Evolutionary conservation across 768 basidiomycete species (phyloP).

Genomic region (Hygrophorus russula): DNA sequence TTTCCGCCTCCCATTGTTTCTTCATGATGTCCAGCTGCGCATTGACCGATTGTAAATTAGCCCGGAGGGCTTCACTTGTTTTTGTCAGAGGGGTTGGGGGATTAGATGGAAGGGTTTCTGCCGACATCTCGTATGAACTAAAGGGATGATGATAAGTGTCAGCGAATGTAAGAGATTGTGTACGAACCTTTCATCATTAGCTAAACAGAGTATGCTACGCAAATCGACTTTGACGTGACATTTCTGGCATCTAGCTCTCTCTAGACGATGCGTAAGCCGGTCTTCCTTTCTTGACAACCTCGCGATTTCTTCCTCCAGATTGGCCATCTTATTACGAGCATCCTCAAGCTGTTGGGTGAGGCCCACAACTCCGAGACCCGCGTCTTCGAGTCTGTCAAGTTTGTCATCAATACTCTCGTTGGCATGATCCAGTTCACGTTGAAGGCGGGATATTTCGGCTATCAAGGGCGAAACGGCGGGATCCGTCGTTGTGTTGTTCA

Average conservation of each 20-base stretch:
- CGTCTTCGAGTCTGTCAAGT: slow-evolving; percentile 74
- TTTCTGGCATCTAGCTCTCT: slow-evolving; percentile 55
- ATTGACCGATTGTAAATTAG: slow-evolving; percentile 52
- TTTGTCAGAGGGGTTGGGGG: slow-evolving; percentile 61
- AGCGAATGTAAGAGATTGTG: neutral
- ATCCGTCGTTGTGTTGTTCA: slow-evolving; percentile 50
- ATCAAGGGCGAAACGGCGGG: slow-evolving; percentile 49
- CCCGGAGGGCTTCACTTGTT: slow-evolving; percentile 52
- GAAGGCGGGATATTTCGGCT: slow-evolving; percentile 62
- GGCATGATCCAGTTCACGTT: slow-evolving; percentile 64
- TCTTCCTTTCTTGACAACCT: slow-evolving; percentile 59
- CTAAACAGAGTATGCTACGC: slow-evolving; percentile 25
- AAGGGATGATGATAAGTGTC: neutral
- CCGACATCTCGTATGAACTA: slow-evolving; percentile 46
- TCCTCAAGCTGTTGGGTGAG: slow-evolving; percentile 64
- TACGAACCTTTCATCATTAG: slow-evolving; percentile 51
- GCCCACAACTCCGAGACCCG: slow-evolving; percentile 63
- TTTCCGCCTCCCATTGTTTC: slow-evolving; percentile 62
- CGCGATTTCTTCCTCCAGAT: slow-evolving; percentile 59
- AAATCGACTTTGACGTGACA: slow-evolving; percentile 56
- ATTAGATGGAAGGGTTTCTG: slow-evolving; percentile 35
- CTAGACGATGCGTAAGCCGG: slow-evolving; percentile 48
- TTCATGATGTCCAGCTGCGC: slow-evolving; percentile 52
- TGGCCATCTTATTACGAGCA: slow-evolving; percentile 43
- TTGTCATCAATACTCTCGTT: slow-evolving; percentile 86